phyloP scores from a whole-genome alignment of 176 grass and related monocot genomes.

The Oryza rufipogon region DNA sequence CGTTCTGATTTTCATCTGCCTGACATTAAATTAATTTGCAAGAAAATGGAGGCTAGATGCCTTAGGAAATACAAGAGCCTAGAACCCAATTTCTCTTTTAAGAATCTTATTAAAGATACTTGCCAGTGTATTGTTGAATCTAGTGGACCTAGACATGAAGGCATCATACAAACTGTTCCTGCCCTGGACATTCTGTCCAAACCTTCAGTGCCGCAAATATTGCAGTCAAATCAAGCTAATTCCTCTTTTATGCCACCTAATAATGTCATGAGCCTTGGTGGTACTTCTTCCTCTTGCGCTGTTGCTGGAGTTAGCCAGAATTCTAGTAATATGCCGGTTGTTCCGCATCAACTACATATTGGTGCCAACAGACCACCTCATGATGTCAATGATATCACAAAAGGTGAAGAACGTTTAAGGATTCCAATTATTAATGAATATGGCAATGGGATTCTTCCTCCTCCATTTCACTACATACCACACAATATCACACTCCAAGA shows the following conservation, averaged over 20 bases:
- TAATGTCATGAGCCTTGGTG: slow-evolving; percentile 27
- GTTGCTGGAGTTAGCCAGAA: slow-evolving; percentile 32
- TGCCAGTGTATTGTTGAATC: slow-evolving; percentile 63
- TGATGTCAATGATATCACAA: slow-evolving; percentile 79
- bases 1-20: slow-evolving; percentile 60
- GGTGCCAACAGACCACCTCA: slow-evolving; percentile 40
- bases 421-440: slow-evolving; percentile 57
- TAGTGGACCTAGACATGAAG: slow-evolving; percentile 39
- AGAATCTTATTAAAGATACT: slow-evolving; percentile 66
- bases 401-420: slow-evolving; percentile 69
- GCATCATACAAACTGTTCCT: slow-evolving; percentile 45
- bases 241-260: slow-evolving; percentile 26
- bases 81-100: slow-evolving; percentile 71
- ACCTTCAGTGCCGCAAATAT: slow-evolving; percentile 30
- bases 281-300: slow-evolving; percentile 8
- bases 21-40: slow-evolving; percentile 58
- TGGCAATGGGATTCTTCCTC: slow-evolving; percentile 59
- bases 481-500: slow-evolving; percentile 66
- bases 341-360: slow-evolving; percentile 29
- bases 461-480: slow-evolving; percentile 75
- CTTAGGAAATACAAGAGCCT: slow-evolving; percentile 62
- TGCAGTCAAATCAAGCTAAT: slow-evolving; percentile 29
- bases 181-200: slow-evolving; percentile 27
- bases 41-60: slow-evolving; percentile 68
- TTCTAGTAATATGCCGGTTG: slow-evolving; percentile 38